A percentile compares a stretch with the other conserved stretches of the same genome.
phyloP scores from a whole-genome alignment of 1,284 basidiomycete species.

The Amylostereum chailletii region DNA sequence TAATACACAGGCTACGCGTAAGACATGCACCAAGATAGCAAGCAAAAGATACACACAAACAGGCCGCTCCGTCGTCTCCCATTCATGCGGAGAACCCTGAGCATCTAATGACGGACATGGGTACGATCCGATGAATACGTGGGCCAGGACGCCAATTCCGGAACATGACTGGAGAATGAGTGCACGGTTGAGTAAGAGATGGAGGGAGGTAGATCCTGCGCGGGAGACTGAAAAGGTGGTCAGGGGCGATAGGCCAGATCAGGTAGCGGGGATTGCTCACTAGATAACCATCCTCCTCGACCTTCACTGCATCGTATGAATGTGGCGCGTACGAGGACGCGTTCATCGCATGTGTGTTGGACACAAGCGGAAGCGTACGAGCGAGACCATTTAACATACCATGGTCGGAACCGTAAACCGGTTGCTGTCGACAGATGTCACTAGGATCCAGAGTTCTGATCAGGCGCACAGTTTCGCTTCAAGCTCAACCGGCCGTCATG shows the following conservation, averaged over 20 bases:
- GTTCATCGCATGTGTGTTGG: no score
- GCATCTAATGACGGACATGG: conserved; percentile 39
- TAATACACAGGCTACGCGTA: no score
- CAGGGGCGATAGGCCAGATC: background rate
- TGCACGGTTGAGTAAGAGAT: conserved; percentile 19
- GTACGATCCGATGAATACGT: conserved; percentile 53
- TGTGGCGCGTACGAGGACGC: conserved; percentile 21
- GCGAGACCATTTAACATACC: no score
- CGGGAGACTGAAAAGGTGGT: conserved; percentile 9
- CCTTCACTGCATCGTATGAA: conserved; percentile 27
- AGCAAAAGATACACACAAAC: background rate
- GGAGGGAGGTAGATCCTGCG: conserved; percentile 18
- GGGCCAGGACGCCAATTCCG: conserved; percentile 48
- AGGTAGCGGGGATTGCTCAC: conserved; percentile 27
- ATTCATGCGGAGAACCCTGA: conserved; percentile 4
- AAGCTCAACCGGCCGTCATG: conserved; percentile 20
- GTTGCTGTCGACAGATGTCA: conserved; percentile 47
- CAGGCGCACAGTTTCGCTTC: conserved; percentile 20
- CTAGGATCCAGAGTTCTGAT: conserved; percentile 36
- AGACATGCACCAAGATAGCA: no score
- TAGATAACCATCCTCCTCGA: conserved; percentile 58
- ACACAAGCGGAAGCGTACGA: no score
- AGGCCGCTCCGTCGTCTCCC: conserved; percentile 10
- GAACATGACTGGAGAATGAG: conserved; percentile 15
- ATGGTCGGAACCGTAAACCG: conserved; percentile 30